These are phyloP conservation scores for Salix arbutifolia DNA, from an alignment of 345 rosid species.

Conservation along the genomic window DNA sequence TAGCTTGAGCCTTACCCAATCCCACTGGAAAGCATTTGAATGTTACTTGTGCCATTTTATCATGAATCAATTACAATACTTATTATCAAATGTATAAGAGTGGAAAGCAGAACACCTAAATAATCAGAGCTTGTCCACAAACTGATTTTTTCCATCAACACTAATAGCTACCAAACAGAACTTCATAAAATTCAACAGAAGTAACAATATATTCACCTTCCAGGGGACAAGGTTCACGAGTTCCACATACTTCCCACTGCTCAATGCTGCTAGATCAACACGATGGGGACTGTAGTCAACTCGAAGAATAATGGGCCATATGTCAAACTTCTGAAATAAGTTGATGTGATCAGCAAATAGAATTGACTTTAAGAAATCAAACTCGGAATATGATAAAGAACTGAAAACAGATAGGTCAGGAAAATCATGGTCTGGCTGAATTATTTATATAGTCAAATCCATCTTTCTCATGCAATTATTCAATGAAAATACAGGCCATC, in stretches of 20 bases:
- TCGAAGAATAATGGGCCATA: slow-evolving; percentile 74
- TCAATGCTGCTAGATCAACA: slow-evolving; percentile 88
- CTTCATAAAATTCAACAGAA: not conserved
- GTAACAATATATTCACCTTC: slow-evolving; percentile 56
- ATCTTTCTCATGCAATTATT: slow-evolving; percentile 3
- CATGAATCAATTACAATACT: not conserved
- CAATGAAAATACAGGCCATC: not conserved
- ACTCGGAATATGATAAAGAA: not conserved
- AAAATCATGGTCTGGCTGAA: not conserved
- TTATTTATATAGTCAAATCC: not conserved
- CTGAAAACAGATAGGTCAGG: not conserved
- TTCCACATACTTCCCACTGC: slow-evolving; percentile 84
- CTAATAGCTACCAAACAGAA: not conserved
- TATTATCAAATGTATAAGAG: not conserved
- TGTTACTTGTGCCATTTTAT: not conserved
- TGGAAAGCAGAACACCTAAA: not conserved
- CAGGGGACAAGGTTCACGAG: slow-evolving; percentile 90
- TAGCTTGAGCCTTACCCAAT: no score
- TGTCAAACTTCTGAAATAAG: slow-evolving; percentile 73
- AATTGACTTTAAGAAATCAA: not conserved
- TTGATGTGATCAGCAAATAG: slow-evolving; percentile 24
- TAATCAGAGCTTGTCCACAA: not conserved
- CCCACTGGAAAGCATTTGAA: not conserved
- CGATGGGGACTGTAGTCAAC: slow-evolving; percentile 81
- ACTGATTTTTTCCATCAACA: not conserved